Conservation (phyloP, 2,329 filamentous ascomycete genomes). For the Myriangium duriaei region DNA sequence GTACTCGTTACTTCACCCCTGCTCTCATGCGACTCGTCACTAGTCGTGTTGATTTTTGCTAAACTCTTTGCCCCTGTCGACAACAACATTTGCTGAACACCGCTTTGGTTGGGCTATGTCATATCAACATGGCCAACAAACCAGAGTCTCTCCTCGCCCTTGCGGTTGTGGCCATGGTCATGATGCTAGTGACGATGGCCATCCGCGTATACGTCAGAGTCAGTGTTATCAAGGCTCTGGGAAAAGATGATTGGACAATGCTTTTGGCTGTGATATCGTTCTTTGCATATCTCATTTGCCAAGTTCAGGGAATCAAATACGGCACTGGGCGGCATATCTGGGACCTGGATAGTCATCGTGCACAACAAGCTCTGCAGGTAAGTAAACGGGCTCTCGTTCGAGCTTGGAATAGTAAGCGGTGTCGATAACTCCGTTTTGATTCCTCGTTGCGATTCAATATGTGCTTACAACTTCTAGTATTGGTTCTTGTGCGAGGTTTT, state of each 20-base stretch:
- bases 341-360: constrained; percentile 13
- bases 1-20: no score
- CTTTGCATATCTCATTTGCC: constrained; percentile 23
- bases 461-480: constrained; percentile 19
- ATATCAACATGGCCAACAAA: constrained; percentile 4
- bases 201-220: constrained; percentile 25
- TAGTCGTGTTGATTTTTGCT: no score
- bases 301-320: constrained; percentile 21
- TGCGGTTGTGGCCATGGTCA: constrained; percentile 26
- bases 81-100: no score
- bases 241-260: constrained; percentile 25
- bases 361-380: constrained; percentile 9
- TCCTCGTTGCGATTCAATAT: background rate
- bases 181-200: constrained; percentile 26
- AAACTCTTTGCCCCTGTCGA: no score
- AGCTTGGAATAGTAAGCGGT: no score
- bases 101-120: no score
- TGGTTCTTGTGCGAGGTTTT: constrained; percentile 47
- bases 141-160: constrained; percentile 12
- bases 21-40: no score
- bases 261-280: constrained; percentile 21
- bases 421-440: no score
- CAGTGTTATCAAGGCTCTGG: constrained; percentile 16
- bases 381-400: no score
- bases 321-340: constrained; percentile 21